Percentiles rank a stretch among this genome's conserved stretches.
phyloP scores from a whole-genome alignment of 495 filamentous ascomycete species.

The Penicillium tannophilum region DNA sequence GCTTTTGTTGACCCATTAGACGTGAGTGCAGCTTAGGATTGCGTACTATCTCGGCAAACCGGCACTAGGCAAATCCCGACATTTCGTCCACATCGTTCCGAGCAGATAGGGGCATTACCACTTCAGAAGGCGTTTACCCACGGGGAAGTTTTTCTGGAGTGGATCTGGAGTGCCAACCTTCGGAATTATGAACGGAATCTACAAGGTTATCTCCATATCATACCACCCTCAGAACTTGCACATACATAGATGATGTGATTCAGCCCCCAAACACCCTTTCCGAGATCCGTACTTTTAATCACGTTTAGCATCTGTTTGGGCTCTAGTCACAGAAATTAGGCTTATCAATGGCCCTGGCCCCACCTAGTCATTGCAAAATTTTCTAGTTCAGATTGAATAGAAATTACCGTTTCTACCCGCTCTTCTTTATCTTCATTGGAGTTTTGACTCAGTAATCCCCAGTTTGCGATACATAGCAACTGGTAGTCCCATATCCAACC shows the following conservation, averaged over 20 bases:
- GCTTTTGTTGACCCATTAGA: conserved; percentile 3
- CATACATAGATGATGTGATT: neutral
- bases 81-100: neutral
- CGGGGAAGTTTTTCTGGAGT: neutral
- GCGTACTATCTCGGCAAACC: conserved; percentile 7
- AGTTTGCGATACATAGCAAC: neutral
- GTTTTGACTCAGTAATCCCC: neutral
- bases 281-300: conserved; percentile 8
- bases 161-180: neutral
- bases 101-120: neutral
- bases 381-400: conserved; percentile 10
- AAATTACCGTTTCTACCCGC: conserved; percentile 1
- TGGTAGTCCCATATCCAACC: neutral
- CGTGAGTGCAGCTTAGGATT: conserved; percentile 8
- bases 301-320: conserved; percentile 3
- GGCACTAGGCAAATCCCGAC: neutral
- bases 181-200: neutral
- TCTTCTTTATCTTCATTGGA: neutral
- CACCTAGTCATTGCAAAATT: conserved; percentile 17
- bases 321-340: conserved; percentile 14
- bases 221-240: neutral
- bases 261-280: conserved; percentile 7
- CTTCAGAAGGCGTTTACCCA: neutral
- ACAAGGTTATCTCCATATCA: neutral
- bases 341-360: conserved; percentile 22